Percentiles rank a stretch among this genome's conserved stretches.
Evolutionary conservation across 306 rosid genomes (phyloP).

Genomic region (Purshia tridentata): DNA sequence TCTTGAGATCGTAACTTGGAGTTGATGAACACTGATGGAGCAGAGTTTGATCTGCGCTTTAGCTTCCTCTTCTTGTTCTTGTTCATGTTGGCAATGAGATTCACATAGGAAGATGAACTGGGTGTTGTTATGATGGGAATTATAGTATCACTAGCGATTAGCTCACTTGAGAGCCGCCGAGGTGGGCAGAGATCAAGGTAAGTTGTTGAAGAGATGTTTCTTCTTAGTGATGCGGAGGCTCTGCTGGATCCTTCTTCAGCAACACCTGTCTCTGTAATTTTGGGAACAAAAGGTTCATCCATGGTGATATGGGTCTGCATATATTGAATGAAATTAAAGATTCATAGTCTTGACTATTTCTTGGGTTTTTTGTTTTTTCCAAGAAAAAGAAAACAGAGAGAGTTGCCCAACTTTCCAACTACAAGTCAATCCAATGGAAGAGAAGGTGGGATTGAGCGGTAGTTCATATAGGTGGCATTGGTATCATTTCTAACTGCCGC

Average conservation of each 20-base stretch:
- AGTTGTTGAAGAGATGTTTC: slow-evolving; percentile 14
- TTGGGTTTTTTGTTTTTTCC: neutral
- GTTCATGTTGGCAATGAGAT: slow-evolving; percentile 47
- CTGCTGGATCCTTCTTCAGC: slow-evolving; percentile 26
- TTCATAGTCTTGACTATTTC: neutral
- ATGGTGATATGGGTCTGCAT: slow-evolving; percentile 20
- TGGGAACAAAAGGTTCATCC: slow-evolving; percentile 48
- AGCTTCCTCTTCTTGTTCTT: slow-evolving; percentile 29
- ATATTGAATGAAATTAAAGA: neutral
- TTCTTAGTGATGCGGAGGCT: slow-evolving; percentile 25
- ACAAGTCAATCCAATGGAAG: slow-evolving; percentile 15
- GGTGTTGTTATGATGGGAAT: slow-evolving; percentile 36
- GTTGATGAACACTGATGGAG: slow-evolving; percentile 50
- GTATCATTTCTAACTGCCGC: neutral
- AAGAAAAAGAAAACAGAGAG: neutral
- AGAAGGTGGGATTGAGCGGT: neutral
- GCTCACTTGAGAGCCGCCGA: slow-evolving; percentile 24
- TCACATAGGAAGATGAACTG: slow-evolving; percentile 33
- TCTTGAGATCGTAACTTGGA: slow-evolving; percentile 7
- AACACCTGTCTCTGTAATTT: slow-evolving; percentile 8
- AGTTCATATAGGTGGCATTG: neutral
- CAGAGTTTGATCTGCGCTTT: slow-evolving; percentile 50
- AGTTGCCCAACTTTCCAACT: slow-evolving; percentile 10
- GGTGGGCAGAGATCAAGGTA: slow-evolving; percentile 35
- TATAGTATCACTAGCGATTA: slow-evolving; percentile 35